These are phyloP conservation scores for Ascochyta lentis DNA, from an alignment of 2,329 filamentous ascomycete species.

Conservation along the genomic window DNA sequence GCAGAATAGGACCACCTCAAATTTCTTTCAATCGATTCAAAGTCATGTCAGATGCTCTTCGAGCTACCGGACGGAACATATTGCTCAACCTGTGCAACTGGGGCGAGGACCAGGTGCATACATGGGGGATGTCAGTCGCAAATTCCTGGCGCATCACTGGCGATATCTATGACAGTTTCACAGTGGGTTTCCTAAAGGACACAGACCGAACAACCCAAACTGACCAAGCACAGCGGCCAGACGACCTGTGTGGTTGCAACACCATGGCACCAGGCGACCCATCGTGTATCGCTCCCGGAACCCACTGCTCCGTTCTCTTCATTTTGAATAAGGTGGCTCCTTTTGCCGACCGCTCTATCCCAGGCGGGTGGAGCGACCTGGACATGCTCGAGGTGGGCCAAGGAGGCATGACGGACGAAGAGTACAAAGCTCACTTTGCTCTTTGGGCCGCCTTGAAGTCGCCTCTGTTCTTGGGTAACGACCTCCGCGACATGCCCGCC, in stretches of 20 bases:
- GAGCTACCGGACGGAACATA: slow-evolving; percentile 33
- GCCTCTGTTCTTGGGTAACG: slow-evolving; percentile 54
- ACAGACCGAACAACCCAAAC: not conserved
- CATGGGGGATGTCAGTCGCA: slow-evolving; percentile 45
- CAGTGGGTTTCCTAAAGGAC: not conserved
- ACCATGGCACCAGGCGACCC: slow-evolving; percentile 32
- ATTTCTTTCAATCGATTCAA: slow-evolving; percentile 39
- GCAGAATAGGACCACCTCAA: slow-evolving; percentile 34
- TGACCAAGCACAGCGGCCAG: slow-evolving; percentile 25
- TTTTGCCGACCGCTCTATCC: slow-evolving; percentile 36
- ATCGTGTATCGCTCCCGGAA: slow-evolving; percentile 36
- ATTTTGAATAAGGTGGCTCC: slow-evolving; percentile 40
- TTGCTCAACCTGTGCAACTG: slow-evolving; percentile 45
- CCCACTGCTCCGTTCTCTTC: slow-evolving; percentile 38
- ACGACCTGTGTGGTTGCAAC: slow-evolving; percentile 37
- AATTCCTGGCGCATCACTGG: slow-evolving; percentile 46
- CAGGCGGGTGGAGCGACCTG: slow-evolving; percentile 40
- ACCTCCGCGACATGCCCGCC: slow-evolving; percentile 48
- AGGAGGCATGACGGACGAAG: slow-evolving; percentile 37
- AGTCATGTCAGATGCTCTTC: slow-evolving; percentile 34
- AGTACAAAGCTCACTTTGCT: slow-evolving; percentile 51
- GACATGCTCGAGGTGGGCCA: slow-evolving; percentile 43
- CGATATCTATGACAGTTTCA: slow-evolving; percentile 41
- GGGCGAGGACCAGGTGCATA: slow-evolving; percentile 43
- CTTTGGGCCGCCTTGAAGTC: slow-evolving; percentile 52